A percentile compares a stretch with the other conserved stretches of the same genome.
phyloP scores from a whole-genome alignment of 768 basidiomycete species.

The Suillus hirtellus region DNA sequence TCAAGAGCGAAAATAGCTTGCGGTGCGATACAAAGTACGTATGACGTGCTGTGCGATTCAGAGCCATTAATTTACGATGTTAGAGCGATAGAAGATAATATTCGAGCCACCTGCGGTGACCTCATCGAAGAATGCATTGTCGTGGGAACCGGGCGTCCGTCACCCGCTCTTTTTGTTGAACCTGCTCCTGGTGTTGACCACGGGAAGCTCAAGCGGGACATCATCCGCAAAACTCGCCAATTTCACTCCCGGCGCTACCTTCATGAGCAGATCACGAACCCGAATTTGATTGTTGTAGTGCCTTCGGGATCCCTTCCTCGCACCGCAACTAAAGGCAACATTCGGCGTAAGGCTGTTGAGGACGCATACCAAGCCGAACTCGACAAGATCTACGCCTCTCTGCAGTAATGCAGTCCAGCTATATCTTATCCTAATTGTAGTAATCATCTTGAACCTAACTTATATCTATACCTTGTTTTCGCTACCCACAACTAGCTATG shows the following conservation, averaged over 20 bases:
- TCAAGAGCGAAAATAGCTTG: constrained; percentile 77
- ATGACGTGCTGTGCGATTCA: not conserved
- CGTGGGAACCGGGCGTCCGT: constrained; percentile 74
- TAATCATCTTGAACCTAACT: constrained; percentile 16
- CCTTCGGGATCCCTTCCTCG: constrained; percentile 66
- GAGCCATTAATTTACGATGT: constrained; percentile 15
- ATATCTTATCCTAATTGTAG: not conserved
- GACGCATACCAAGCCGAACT: constrained; percentile 57
- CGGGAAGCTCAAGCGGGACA: constrained; percentile 63
- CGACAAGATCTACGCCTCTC: constrained; percentile 53
- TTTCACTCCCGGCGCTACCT: constrained; percentile 77
- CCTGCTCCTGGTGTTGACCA: constrained; percentile 53
- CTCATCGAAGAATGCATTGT: constrained; percentile 75
- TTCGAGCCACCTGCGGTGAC: constrained; percentile 60
- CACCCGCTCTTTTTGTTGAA: constrained; percentile 76
- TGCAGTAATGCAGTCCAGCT: constrained; percentile 16
- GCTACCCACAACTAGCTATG: not conserved
- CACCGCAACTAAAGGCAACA: constrained; percentile 81
- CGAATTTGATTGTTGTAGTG: constrained; percentile 69
- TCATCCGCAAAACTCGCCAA: constrained; percentile 68
- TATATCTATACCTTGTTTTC: constrained; percentile 15
- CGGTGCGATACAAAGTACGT: constrained; percentile 74
- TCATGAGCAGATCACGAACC: constrained; percentile 71
- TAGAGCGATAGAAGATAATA: constrained; percentile 77
- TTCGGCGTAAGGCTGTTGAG: constrained; percentile 76